Base-by-base conservation (phyloP, 805 yeast species). In the Kazachstania psychrophila region DNA sequence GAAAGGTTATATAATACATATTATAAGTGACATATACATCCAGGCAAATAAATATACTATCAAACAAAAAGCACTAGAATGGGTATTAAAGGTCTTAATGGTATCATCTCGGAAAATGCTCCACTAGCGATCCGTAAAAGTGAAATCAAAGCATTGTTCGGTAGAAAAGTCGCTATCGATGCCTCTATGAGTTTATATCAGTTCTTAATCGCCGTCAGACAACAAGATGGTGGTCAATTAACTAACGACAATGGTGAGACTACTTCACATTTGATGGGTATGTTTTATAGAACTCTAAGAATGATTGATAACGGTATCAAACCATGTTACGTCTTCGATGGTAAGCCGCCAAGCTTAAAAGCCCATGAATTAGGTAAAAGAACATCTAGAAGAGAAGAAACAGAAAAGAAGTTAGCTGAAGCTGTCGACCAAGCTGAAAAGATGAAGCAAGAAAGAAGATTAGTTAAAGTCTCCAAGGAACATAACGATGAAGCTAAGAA, bases 131-230 rank as follows among this genome's bases (percentile, higher is more conserved):
- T 85, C 45, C 74, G 75, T 44, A 75, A 77, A 38, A 72, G 75
- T 39, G 95, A 86, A 46, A 79, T 89, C 66, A 89, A 89, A 61
- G 69, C 82, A 12, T 73, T 87, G 32, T 81, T 84, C 52, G 98
- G 98, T 1, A 68, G 97, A 31, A 92, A 92, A 65, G 95, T 92
- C n/a, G 98, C 98, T 41, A 88, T 92, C 42, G 72, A 83, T 64
- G 94, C 94, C 3, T 88, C 97, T 8, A 92, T 92, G 98, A 86
- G 95, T 47, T 68, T 92, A 28, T 92, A 92, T 57, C 99, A 92
- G 61, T 92, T 89, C 54, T 68, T 92, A 33, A 88, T 92, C 53
- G 96, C 97, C 0, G 98, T 92, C 4, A 73, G 99, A 54, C 97
- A 89, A 49, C 87, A 82, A 39, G 97, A 92, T 53, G 99, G 99